A percentile compares a stretch with the other conserved stretches of the same genome.
These are phyloP conservation scores for Bretziella fagacearum DNA, from an alignment of 2,329 filamentous ascomycete genomes.

Conservation along the genomic window DNA sequence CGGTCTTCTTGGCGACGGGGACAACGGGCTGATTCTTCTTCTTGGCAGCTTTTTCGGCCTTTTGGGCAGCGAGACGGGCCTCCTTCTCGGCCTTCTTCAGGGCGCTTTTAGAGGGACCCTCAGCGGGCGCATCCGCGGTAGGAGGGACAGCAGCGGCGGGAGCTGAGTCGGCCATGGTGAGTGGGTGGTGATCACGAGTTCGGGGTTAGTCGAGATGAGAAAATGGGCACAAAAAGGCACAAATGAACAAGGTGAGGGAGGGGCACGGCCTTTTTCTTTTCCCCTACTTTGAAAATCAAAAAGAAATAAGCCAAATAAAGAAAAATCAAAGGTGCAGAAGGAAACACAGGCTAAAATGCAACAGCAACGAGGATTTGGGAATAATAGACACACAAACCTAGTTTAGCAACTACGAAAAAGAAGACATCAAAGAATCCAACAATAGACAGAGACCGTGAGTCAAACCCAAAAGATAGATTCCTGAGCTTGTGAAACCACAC, in stretches of 20 bases:
- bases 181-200: neutral
- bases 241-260: neutral
- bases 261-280: conserved; percentile 1
- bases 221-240: neutral
- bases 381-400: neutral
- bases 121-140: conserved; percentile 21
- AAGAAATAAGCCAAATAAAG: conserved; percentile 4
- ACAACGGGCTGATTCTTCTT: conserved; percentile 34
- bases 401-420: neutral
- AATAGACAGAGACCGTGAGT: neutral
- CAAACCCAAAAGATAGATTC: neutral
- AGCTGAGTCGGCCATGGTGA: conserved; percentile 16
- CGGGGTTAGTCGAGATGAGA: conserved; percentile 2
- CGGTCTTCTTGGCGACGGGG: conserved; percentile 40
- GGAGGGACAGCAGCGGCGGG: conserved; percentile 13
- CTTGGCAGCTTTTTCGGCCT: conserved; percentile 44
- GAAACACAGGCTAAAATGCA: conserved; percentile 1
- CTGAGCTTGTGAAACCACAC: neutral
- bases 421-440: neutral
- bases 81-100: conserved; percentile 50
- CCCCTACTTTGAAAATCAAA: too few species aligned
- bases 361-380: conserved; percentile 1
- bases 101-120: conserved; percentile 40
- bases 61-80: conserved; percentile 42
- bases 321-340: conserved; percentile 5